Conservation (phyloP, 2,329 filamentous ascomycete species). For the Penicillium sp. region DNA sequence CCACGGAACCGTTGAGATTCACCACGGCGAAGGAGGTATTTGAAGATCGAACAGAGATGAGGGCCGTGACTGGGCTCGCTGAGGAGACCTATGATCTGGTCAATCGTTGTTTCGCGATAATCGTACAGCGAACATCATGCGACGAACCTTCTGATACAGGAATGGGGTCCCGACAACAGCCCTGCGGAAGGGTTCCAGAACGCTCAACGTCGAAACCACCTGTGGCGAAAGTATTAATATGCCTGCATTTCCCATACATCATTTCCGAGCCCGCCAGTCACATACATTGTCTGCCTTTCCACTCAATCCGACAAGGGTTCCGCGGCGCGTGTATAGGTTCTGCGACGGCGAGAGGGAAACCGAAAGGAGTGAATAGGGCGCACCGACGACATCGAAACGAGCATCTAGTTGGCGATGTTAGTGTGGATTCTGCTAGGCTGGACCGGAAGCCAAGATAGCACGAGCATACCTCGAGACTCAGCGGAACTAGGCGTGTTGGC, state of each 20-base stretch:
- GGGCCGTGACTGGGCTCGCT: constrained; percentile 81
- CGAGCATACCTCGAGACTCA: constrained; percentile 46
- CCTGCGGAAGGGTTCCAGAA: constrained; percentile 82
- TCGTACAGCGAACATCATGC: background rate
- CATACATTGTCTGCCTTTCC: constrained; percentile 88
- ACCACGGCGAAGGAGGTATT: constrained; percentile 86
- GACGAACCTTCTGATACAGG: constrained; percentile 74
- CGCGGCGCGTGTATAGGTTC: constrained; percentile 87
- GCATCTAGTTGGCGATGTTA: constrained; percentile 67
- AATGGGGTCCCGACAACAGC: constrained; percentile 86
- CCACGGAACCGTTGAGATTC: constrained; percentile 87
- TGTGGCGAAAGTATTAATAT: constrained; percentile 40
- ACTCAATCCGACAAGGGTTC: constrained; percentile 85
- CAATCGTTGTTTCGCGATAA: constrained; percentile 8
- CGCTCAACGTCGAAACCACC: constrained; percentile 85
- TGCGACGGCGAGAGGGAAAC: constrained; percentile 92
- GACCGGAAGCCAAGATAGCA: background rate
- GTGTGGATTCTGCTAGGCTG: background rate
- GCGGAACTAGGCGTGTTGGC: constrained; percentile 43
- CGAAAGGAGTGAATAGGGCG: constrained; percentile 90
- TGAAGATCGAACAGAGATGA: constrained; percentile 86
- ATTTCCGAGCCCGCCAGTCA: background rate
- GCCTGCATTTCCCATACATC: background rate
- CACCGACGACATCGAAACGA: constrained; percentile 88
- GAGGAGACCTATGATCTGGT: constrained; percentile 68